Evolutionary conservation across 1,139 yeast species (phyloP), one percentile per base, ranked within the genome.

Genomic region (Wickerhamomyces sp.): DNA sequence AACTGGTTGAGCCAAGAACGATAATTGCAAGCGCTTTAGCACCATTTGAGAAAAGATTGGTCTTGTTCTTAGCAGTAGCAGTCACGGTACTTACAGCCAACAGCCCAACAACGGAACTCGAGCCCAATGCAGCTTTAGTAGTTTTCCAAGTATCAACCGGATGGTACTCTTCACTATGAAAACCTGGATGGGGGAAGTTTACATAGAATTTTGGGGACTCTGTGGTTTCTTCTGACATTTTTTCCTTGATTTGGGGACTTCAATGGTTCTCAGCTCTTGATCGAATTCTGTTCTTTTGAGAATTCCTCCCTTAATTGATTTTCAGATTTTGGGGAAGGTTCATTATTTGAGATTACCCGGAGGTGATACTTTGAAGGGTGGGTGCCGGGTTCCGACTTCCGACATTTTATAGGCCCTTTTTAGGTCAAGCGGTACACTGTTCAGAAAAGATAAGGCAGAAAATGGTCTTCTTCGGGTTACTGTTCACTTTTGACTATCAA

Each of bases 71-170:
- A 15, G 54, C 47, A 34, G 72, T 54, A n/a, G 69, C 61, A 56
- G 70, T 68, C 49, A 62, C 58, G 18, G 68, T 61, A 11, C 72
- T 68, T 27, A 71, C 72, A 33, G 68, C 62, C 43, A 68, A 53
- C 26, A 68, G 52, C 23, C 75, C 75, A 42, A 66, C 65, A 35
- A 66, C 58, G 29, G 64, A 66, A 5, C 78, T 71, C 44, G 65
- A 60, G 13, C 65, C 58, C 7, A 71, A 68, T 7, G 75, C 67
- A 39, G 68, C 66, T 41, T 68, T 60, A 8, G 78, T 65, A 43
- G 64, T 66, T 32, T 59, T 62, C 40, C 75, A 57, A 4, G 82
- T 74, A 58, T 76, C 73, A 39, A 70, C 65, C 34, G 79, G 76
- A 39, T 55, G 52, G 57, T 62, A 75, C 27, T 46, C 39, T 29